These are phyloP conservation scores for Allium cepa DNA, from an alignment of 106 monocot species.

Conservation along the genomic window DNA sequence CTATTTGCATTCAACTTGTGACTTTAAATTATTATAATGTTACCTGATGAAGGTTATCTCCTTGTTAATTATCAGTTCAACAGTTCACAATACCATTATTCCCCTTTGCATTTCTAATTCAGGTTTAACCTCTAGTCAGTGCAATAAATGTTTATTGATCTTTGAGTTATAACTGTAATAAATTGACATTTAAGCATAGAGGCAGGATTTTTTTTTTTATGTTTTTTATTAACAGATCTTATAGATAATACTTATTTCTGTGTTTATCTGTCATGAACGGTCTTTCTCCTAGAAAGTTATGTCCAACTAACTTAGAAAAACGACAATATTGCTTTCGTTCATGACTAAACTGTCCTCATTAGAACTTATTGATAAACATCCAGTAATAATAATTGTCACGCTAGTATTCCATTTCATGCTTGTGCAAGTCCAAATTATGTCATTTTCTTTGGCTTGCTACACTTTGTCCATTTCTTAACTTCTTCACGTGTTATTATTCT, in stretches of 20 bases:
- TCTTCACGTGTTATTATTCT: not conserved
- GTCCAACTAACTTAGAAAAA: not conserved
- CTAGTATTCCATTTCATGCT: not conserved
- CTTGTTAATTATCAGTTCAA: no score
- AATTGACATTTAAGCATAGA: no score
- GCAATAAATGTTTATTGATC: no score
- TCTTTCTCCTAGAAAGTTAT: not conserved
- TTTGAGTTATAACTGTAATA: no score
- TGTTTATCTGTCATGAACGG: not conserved
- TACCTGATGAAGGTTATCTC: no score
- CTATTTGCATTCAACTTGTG: no score
- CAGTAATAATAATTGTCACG: not conserved
- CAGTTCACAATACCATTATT: no score
- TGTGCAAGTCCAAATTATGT: not conserved
- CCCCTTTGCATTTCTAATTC: no score
- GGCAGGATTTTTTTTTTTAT: no score
- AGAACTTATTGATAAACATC: not conserved
- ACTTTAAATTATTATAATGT: no score
- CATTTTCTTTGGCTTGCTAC: slow-evolving; percentile 18
- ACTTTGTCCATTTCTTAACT: slow-evolving; percentile 6
- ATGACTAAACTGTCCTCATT: not conserved
- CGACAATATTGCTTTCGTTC: not conserved
- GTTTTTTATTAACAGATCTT: not conserved
- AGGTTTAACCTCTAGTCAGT: no score
- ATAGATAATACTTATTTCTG: not conserved